These are phyloP conservation scores for Friedmanniomyces endolithicus DNA, from an alignment of 495 filamentous ascomycete genomes.

Conservation along the genomic window DNA sequence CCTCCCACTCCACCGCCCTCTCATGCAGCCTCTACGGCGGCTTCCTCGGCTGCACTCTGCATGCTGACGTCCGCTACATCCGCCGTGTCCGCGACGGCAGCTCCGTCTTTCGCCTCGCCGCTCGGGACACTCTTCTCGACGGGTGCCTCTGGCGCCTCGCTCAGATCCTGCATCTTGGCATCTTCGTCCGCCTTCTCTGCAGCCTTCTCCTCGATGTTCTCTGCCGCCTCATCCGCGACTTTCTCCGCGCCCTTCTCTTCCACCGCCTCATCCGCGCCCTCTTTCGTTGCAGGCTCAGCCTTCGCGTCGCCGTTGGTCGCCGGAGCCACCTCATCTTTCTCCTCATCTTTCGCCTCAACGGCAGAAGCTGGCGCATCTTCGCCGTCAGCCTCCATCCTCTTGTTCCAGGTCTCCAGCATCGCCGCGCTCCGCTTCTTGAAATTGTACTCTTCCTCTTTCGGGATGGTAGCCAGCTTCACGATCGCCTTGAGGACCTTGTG, in stretches of 20 bases:
- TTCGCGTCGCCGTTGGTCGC: constrained; percentile 10
- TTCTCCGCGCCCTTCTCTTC: constrained; percentile 13
- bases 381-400: constrained; percentile 49
- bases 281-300: neutral
- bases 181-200: constrained; percentile 6
- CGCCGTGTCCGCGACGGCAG: constrained; percentile 8
- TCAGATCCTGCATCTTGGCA: neutral
- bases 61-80: constrained; percentile 10
- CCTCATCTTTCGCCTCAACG: constrained; percentile 5
- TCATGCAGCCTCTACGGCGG: neutral
- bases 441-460: constrained; percentile 68
- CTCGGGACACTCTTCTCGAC: constrained; percentile 4
- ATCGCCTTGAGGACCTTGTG: constrained; percentile 90
- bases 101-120: constrained; percentile 6
- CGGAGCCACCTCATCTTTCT: constrained; percentile 17
- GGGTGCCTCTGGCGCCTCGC: neutral
- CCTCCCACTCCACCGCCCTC: neutral
- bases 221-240: constrained; percentile 7
- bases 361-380: constrained; percentile 29
- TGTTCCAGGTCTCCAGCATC: constrained; percentile 72
- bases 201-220: constrained; percentile 9
- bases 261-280: constrained; percentile 6
- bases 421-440: constrained; percentile 68
- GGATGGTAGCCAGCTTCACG: constrained; percentile 67
- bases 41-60: constrained; percentile 5